Percentiles rank a stretch among this genome's conserved stretches.
phyloP scores from a whole-genome alignment of 2,329 filamentous ascomycete genomes.

The Stylonectria norvegica region DNA sequence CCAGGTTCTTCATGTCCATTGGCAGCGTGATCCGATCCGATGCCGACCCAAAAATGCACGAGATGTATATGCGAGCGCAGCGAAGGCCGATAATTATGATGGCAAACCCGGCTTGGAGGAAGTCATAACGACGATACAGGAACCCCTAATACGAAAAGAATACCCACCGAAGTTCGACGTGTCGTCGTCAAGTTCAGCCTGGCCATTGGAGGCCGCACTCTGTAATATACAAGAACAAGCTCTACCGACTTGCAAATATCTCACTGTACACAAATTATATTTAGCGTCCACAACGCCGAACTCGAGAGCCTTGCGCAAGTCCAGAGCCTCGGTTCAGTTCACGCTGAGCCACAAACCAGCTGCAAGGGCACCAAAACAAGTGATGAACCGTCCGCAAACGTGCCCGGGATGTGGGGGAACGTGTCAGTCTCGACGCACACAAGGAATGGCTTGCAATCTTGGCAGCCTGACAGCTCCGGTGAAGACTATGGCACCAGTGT shows the following conservation, averaged over 20 bases:
- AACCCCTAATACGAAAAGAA: constrained; percentile 21
- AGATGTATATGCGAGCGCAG: constrained; percentile 73
- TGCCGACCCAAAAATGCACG: constrained; percentile 68
- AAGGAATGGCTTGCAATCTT: no score
- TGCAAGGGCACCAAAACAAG: no score
- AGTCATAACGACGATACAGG: constrained; percentile 19
- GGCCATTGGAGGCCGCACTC: constrained; percentile 22
- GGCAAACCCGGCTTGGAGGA: constrained; percentile 38
- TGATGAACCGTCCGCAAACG: no score
- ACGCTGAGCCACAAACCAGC: no score
- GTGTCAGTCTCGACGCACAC: no score
- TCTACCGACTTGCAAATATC: constrained; percentile 18
- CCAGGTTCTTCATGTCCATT: constrained; percentile 95
- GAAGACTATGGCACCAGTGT: no score
- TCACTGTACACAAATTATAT: constrained; percentile 11
- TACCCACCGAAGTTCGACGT: constrained; percentile 24
- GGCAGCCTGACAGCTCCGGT: no score
- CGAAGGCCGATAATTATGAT: constrained; percentile 66
- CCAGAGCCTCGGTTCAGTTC: no score
- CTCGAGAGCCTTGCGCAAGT: no score
- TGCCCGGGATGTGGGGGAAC: no score
- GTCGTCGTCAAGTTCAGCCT: constrained; percentile 24
- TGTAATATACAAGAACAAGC: constrained; percentile 29
- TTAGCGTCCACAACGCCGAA: constrained; percentile 10
- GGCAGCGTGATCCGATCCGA: constrained; percentile 95